Percentiles rank a stretch among this genome's conserved stretches.
These are phyloP conservation scores for Cladosporium sp. DNA, from an alignment of 2,329 filamentous ascomycete genomes.

Conservation along the genomic window DNA sequence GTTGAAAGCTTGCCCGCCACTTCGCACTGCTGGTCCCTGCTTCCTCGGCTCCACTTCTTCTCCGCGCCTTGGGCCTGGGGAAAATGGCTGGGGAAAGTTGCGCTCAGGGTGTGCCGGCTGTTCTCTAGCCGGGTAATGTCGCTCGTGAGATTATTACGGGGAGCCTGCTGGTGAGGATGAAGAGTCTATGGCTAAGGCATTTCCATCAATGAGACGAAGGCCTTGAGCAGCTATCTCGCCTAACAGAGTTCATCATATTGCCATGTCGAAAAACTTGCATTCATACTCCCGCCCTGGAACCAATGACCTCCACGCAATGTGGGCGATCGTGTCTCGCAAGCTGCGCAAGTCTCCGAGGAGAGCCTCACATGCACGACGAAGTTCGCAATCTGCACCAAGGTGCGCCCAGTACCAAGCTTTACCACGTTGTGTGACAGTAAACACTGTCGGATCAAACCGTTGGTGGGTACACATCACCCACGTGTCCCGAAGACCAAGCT, in stretches of 20 bases:
- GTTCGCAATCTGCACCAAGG: no score
- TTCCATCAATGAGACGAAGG: background rate
- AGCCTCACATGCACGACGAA: no score
- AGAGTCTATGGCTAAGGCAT: background rate
- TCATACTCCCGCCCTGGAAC: no score
- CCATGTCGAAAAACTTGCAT: no score
- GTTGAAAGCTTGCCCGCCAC: background rate
- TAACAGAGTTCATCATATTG: background rate
- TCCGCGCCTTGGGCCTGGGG: background rate
- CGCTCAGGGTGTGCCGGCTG: background rate
- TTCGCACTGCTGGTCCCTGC: background rate
- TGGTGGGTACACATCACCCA: background rate
- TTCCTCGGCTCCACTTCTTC: background rate
- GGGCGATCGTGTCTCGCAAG: no score
- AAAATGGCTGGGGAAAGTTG: background rate
- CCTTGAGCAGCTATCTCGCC: background rate
- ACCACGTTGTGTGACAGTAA: background rate
- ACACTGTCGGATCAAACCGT: background rate
- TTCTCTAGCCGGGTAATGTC: background rate
- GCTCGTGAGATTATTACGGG: background rate
- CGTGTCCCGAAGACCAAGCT: background rate
- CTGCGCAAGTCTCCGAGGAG: no score
- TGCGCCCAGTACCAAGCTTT: background rate
- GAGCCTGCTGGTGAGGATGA: background rate
- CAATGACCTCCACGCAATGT: no score